These are phyloP conservation scores for Ascoidea rubescens DNA, from an alignment of 805 yeast species.

Conservation along the genomic window DNA sequence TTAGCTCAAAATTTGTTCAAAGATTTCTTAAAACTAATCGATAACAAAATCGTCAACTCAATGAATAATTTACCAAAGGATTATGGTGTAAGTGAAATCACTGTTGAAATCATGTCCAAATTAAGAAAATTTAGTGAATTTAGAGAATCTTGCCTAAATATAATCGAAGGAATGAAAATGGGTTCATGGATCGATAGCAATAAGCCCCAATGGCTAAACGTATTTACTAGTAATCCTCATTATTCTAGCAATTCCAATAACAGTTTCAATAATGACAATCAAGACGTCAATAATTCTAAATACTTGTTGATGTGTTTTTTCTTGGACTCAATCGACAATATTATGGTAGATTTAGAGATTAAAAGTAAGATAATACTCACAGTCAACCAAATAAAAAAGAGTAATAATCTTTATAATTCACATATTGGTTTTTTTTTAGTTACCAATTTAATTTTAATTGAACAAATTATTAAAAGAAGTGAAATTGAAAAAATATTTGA, in stretches of 20 bases:
- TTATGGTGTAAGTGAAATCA: constrained; percentile 54
- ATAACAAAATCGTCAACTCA: constrained; percentile 28
- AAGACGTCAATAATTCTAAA: constrained; percentile 14
- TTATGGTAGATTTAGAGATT: constrained; percentile 50
- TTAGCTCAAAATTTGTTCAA: constrained; percentile 28
- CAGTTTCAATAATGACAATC: not conserved
- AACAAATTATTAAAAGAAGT: constrained; percentile 52
- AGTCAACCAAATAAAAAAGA: not conserved
- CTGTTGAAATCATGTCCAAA: constrained; percentile 59
- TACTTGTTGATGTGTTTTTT: constrained; percentile 50
- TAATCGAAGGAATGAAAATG: constrained; percentile 36
- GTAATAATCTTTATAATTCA: constrained; percentile 15
- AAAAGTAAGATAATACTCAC: constrained; percentile 29
- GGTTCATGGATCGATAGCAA: constrained; percentile 60
- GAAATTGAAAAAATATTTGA: constrained; percentile 43
- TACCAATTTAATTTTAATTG: constrained; percentile 61
- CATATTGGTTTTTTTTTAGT: constrained; percentile 56
- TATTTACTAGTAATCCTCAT: constrained; percentile 34
- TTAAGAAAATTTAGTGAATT: constrained; percentile 53
- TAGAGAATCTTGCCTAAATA: constrained; percentile 30
- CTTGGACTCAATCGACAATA: constrained; percentile 68
- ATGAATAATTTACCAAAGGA: constrained; percentile 45
- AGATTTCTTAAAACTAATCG: constrained; percentile 45
- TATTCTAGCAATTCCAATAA: constrained; percentile 9
- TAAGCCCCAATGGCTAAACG: constrained; percentile 37